Conservation (phyloP, 2,329 filamentous ascomycete species). For the Cucurbitaria berberidis region DNA sequence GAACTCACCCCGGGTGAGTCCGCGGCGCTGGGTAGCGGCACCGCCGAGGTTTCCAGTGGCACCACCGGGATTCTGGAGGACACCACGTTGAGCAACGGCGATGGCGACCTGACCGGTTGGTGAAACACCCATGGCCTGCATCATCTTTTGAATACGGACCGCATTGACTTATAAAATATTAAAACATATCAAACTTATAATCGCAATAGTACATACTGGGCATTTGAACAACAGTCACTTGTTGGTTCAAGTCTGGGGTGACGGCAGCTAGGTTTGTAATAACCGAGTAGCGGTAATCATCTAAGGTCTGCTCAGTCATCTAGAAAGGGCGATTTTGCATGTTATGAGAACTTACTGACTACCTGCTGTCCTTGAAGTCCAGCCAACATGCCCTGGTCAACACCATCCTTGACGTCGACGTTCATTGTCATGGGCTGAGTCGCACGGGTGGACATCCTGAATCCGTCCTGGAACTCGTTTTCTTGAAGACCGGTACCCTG, state of each 20-base stretch:
- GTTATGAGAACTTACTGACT: conserved; percentile 32
- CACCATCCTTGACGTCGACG: conserved; percentile 44
- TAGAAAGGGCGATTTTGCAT: not conserved
- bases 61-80: conserved; percentile 46
- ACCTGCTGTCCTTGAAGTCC: conserved; percentile 37
- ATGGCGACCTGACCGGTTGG: conserved; percentile 42
- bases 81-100: conserved; percentile 44
- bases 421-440: conserved; percentile 47
- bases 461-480: conserved; percentile 48
- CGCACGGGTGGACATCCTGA: conserved; percentile 45
- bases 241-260: conserved; percentile 41
- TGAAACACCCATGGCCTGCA: conserved; percentile 41
- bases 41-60: conserved; percentile 40
- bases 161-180: conserved; percentile 40
- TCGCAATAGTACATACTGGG: conserved; percentile 33
- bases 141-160: conserved; percentile 45
- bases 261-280: conserved; percentile 43
- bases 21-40: conserved; percentile 27
- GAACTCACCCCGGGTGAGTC: conserved; percentile 30
- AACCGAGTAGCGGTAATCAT: conserved; percentile 47
- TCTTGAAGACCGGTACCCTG: conserved; percentile 47
- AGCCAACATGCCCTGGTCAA: conserved; percentile 43
- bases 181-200: conserved; percentile 2
- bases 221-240: conserved; percentile 47
- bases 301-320: conserved; percentile 7